phyloP scores from a whole-genome alignment of 2,329 filamentous ascomycete species.

The Fusarium floridanum region DNA sequence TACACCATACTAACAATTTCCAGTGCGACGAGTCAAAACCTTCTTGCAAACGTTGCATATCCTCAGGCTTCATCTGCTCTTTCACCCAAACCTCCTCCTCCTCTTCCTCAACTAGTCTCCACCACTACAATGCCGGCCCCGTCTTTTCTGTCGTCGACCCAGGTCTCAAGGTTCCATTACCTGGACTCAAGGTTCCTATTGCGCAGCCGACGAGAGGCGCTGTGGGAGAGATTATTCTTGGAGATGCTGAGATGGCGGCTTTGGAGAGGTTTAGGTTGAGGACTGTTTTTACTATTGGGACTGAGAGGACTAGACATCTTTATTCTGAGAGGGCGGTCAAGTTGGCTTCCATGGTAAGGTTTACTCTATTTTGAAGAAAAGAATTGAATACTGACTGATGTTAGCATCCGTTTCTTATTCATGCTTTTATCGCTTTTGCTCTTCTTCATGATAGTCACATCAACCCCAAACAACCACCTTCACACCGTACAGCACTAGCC shows the following conservation, averaged over 20 bases:
- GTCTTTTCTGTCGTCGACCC: conserved; percentile 16
- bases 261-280: conserved; percentile 58
- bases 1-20: background rate
- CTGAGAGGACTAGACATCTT: conserved; percentile 44
- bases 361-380: background rate
- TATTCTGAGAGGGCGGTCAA: conserved; percentile 53
- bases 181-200: conserved; percentile 42
- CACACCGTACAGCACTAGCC: conserved; percentile 50
- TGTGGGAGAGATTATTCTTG: conserved; percentile 48
- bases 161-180: conserved; percentile 19
- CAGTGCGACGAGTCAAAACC: conserved; percentile 68
- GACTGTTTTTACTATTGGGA: conserved; percentile 58
- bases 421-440: conserved; percentile 65
- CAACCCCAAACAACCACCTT: conserved; percentile 30
- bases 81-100: conserved; percentile 51
- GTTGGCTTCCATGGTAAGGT: conserved; percentile 55
- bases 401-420: conserved; percentile 66
- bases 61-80: conserved; percentile 62
- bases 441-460: conserved; percentile 66
- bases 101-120: conserved; percentile 36
- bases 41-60: conserved; percentile 60
- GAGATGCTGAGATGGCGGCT: conserved; percentile 49
- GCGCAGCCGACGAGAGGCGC: conserved; percentile 35
- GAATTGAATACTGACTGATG: background rate
- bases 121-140: conserved; percentile 31